Percentiles rank a stretch among this genome's conserved stretches.
These are phyloP conservation scores for Petunia hybrid DNA, from an alignment of 305 asterid species.

Conservation along the genomic window DNA sequence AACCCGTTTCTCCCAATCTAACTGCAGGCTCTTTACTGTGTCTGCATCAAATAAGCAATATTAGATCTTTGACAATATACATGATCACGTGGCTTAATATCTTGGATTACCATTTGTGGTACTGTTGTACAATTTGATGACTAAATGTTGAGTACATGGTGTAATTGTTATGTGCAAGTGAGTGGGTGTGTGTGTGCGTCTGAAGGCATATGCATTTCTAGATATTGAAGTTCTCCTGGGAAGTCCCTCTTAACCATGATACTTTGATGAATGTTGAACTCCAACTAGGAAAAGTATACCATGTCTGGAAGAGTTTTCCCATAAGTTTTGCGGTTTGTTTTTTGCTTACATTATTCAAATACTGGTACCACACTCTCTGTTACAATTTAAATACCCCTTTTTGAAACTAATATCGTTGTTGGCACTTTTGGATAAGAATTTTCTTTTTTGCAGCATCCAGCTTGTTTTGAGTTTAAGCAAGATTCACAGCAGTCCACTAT, in stretches of 20 bases:
- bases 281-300: not conserved
- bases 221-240: not conserved
- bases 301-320: not conserved
- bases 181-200: not conserved
- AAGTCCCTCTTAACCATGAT: not conserved
- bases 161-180: not conserved
- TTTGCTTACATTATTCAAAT: no score
- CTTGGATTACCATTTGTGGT: slow-evolving; percentile 2
- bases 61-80: not conserved
- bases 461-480: not conserved
- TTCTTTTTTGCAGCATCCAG: not conserved
- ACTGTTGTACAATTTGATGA: not conserved
- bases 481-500: not conserved
- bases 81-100: not conserved
- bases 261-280: not conserved
- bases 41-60: slow-evolving; percentile 39
- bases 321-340: not conserved
- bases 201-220: not conserved
- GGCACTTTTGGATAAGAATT: no score
- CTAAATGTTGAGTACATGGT: not conserved
- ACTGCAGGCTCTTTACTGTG: slow-evolving; percentile 29
- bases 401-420: no score
- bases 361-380: no score
- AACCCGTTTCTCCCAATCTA: slow-evolving; percentile 47
- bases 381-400: no score